Base-by-base conservation (phyloP, 495 filamentous ascomycete species). In the Lepidopterella palustris region DNA sequence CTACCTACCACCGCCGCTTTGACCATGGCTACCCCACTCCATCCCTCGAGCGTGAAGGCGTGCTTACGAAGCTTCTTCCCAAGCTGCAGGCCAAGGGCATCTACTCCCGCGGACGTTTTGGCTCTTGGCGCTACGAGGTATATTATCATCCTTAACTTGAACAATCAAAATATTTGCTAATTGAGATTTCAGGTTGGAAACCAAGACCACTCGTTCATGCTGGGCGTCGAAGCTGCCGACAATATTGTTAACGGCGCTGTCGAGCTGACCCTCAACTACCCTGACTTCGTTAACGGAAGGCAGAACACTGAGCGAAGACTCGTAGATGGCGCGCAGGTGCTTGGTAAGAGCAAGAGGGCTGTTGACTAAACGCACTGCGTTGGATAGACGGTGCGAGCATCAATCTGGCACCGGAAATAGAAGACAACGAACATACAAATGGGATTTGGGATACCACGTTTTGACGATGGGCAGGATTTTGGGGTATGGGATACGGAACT, bases 11-110 rank as follows among this genome's bases (percentile, higher is more conserved):
- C 82, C 90, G 93, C 77, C 84, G 87, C 78, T 99, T 97, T 78
- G 91, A 99, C 74, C 95, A 97, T 79, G 93, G 93, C 65, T 99
- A 99, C 82, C 93, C 93, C 61, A 99, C 92, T 25, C 93, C 93
- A 13, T 80, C 86, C 39, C 83, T 99, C 47, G 93, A 97, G 82
- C 87, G 93, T 77, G 95, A 99, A 71, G 91, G 88, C 67, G 91
- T 92, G 39, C 83, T 99, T 61, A 95, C 86, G 76, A 74, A 96
- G 76, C 83, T 99, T 49, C 88, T 97, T 28, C 93, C 93, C 70
- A 88, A 87, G 76, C 85, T 99, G 45, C 87, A 96, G 78, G 86
- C 80, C 59, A 85, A 87, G 78, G 91, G 85, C 74, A 99, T 99
- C 77, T 88, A 84, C 81, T 96, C 91, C 21, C 89, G 93, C 74